phyloP scores from a whole-genome alignment of 768 basidiomycete genomes.

The Pleurotus eryngii region DNA sequence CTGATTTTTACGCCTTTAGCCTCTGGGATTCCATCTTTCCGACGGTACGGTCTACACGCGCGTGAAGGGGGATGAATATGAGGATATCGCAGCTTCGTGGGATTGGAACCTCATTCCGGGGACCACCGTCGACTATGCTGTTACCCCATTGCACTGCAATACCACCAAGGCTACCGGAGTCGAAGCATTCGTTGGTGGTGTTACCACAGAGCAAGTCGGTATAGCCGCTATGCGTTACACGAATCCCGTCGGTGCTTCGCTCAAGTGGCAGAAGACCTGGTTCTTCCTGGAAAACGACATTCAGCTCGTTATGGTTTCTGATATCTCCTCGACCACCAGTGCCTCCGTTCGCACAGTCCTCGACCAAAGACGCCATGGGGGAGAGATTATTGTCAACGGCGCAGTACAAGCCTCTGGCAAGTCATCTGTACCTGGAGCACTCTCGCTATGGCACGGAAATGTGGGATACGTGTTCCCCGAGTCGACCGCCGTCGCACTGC shows the following conservation, averaged over 20 bases:
- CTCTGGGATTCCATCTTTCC: slow-evolving; percentile 65
- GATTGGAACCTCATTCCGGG: slow-evolving; percentile 80
- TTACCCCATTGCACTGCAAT: slow-evolving; percentile 48
- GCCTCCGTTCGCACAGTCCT: slow-evolving; percentile 60
- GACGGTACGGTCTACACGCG: slow-evolving; percentile 67
- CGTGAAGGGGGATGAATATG: slow-evolving; percentile 63
- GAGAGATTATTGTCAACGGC: slow-evolving; percentile 36
- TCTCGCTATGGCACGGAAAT: slow-evolving; percentile 59
- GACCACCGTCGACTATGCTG: slow-evolving; percentile 61
- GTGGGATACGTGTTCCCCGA: slow-evolving; percentile 57
- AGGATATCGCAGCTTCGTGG: slow-evolving; percentile 69
- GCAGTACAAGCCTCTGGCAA: slow-evolving; percentile 11
- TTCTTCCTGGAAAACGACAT: slow-evolving; percentile 67
- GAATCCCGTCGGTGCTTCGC: slow-evolving; percentile 51
- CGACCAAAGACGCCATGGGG: slow-evolving; percentile 54
- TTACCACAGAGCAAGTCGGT: slow-evolving; percentile 53
- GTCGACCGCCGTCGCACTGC: slow-evolving; percentile 32
- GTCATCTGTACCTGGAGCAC: slow-evolving; percentile 18
- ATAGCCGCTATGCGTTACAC: slow-evolving; percentile 63
- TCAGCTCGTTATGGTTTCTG: slow-evolving; percentile 60
- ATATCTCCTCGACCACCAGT: slow-evolving; percentile 38
- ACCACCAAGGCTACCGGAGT: slow-evolving; percentile 40
- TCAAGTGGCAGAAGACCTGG: slow-evolving; percentile 69
- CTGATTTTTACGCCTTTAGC: slow-evolving; percentile 27
- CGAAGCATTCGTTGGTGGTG: slow-evolving; percentile 64